Conservation (phyloP, 176 grass and related monocot genomes). For the Ensete ventricosum region DNA sequence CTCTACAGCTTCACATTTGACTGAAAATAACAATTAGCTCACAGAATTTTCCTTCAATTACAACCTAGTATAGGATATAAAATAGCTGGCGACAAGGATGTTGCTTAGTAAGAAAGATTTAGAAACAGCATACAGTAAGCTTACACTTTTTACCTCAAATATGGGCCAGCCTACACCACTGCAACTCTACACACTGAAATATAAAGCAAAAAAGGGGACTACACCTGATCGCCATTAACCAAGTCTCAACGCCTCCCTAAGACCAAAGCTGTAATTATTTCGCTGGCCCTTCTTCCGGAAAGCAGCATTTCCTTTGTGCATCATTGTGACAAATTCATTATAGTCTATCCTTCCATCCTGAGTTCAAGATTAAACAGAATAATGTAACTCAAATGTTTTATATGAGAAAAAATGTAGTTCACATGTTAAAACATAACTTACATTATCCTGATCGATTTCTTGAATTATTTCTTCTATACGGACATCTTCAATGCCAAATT, state of each 20-base stretch:
- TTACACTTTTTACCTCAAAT: too few relatives aligned
- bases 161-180: too few relatives aligned
- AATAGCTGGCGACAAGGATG: too few relatives aligned
- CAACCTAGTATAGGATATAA: too few relatives aligned
- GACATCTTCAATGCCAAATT: constrained; percentile 76
- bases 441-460: constrained; percentile 96
- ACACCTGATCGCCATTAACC: constrained; percentile 35
- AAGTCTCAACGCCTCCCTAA: constrained; percentile 87
- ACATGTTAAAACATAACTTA: constrained; percentile 19
- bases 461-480: constrained; percentile 75
- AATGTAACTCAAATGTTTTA: neutral
- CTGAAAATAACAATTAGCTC: too few relatives aligned
- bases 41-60: too few relatives aligned
- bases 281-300: constrained; percentile 55
- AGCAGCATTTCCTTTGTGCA: constrained; percentile 88
- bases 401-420: neutral
- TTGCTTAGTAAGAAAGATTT: too few relatives aligned
- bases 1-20: too few relatives aligned
- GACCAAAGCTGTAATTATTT: constrained; percentile 56
- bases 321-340: constrained; percentile 90
- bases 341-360: constrained; percentile 97
- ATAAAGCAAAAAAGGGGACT: neutral
- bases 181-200: neutral
- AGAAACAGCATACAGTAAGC: too few relatives aligned
- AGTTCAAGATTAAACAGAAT: constrained; percentile 22